Evolutionary conservation across 768 basidiomycete genomes (phyloP).

Genomic region (Serendipita sp.): DNA sequence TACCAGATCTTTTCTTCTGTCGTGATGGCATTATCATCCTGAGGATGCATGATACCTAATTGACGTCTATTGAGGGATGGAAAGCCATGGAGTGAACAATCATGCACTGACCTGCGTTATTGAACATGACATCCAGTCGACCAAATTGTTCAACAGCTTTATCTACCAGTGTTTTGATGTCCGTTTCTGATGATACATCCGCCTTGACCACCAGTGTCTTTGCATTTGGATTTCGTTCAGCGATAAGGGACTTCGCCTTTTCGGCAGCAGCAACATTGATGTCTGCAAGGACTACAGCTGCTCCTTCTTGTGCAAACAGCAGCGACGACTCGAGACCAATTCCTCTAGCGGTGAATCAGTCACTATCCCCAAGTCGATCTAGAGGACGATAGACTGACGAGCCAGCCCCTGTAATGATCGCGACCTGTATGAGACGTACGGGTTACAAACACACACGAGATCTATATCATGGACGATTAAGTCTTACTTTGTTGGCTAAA

Average conservation of each 20-base stretch:
- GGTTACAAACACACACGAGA: not conserved
- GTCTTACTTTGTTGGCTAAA: conserved; percentile 43
- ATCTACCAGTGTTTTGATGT: conserved; percentile 72
- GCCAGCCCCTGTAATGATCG: conserved; percentile 76
- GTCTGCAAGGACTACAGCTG: conserved; percentile 78
- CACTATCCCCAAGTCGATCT: too few relatives aligned
- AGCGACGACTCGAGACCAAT: conserved; percentile 94
- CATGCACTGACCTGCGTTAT: conserved; percentile 57
- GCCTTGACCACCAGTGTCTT: conserved; percentile 54
- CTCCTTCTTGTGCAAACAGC: conserved; percentile 88
- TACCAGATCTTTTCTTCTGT: conserved; percentile 92
- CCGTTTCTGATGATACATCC: conserved; percentile 79
- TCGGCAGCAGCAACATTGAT: conserved; percentile 65
- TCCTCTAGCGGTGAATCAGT: conserved; percentile 37
- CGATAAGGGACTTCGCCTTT: conserved; percentile 47
- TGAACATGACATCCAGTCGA: conserved; percentile 93
- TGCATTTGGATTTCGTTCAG: conserved; percentile 48
- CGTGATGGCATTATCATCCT: conserved; percentile 86
- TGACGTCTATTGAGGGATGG: not conserved
- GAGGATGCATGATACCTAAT: conserved; percentile 93
- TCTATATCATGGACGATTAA: not conserved
- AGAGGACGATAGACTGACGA: conserved; percentile 37
- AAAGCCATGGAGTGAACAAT: not conserved
- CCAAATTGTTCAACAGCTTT: conserved; percentile 72
- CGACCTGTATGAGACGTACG: conserved; percentile 32